Evolutionary conservation across 805 yeast species (phyloP), one percentile per base, ranked within the genome.

Genomic region (Candida odintsovae): DNA sequence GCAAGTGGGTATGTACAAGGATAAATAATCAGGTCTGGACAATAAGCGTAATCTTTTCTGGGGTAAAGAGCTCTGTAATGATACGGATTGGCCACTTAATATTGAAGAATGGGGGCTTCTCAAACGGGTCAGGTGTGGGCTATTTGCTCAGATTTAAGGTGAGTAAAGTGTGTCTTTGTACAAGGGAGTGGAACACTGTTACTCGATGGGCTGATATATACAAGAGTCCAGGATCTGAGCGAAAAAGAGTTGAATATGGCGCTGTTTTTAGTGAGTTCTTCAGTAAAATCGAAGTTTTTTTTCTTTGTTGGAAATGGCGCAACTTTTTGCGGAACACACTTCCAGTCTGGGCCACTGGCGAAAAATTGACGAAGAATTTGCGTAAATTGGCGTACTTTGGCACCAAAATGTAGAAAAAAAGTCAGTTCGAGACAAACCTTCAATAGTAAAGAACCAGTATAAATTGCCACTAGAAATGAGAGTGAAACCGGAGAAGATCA

Each of bases 201-300:
- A 16, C 18, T 44, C 44, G 41, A 18, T 31, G 36, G 11, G 13
- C 36, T 33, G 36, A 31, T 47, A 47, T 47, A 42, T 47, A 47
- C 50, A 44, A 21, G 50, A 47, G 31, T 36, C 45, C 36, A 16
- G 36, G 18, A 15, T 31, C 20, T 33, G 36, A 16, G 12, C 18
- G 20, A 12, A 18, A n/a, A 33, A 33, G 20, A n/a, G 8, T 28
- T 28, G 4, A 28, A 10, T 28, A 6, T 28, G 10, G 35, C 10
- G 20, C 11, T 33, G 31, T 28, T 28, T 28, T 28, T 28, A 28
- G n/a, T 13, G 31, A n/a, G n/a, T n/a, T n/a, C n/a, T n/a, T n/a
- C n/a, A n/a, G n/a, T n/a, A n/a, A n/a, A n/a, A n/a, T n/a, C n/a
- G n/a, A 25, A 10, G 28, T 25, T 25, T 28, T 28, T 28, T 28